Base-by-base conservation (phyloP, 441 rosid genomes). In the Arabidopsis lyrata region DNA sequence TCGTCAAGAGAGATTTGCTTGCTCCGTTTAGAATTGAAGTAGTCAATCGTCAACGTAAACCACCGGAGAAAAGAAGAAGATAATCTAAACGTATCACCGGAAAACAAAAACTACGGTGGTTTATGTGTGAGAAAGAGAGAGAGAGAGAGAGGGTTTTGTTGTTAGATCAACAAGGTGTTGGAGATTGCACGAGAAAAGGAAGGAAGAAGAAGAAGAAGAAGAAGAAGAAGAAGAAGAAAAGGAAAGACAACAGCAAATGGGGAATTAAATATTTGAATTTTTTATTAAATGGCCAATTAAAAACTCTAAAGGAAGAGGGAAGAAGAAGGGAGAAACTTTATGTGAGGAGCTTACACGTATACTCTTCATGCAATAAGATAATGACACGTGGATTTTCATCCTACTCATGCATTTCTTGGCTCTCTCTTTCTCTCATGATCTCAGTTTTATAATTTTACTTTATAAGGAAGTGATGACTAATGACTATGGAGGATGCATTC, bases 211-310 rank as follows among this genome's bases (percentile, higher is more conserved):
- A 63, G 49, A 2, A n/a, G n/a, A n/a, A n/a, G n/a, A n/a, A n/a
- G n/a, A n/a, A n/a, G 57, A 38, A 64, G 77, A 57, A 47, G 77
- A 63, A 45, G 18, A 45, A 44, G 48, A 29, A 61, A 24, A n/a
- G 27, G 27, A 53, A 38, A 31, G 10, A 48, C 8, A 32, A 13
- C 11, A 45, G 47, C 63, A 31, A 66, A 59, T 31, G 2, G 0
- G 16, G 63, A 59, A 74, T 74, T 59, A 50, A 67, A 67, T 74
- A 67, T 74, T 67, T 67, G 47, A 59, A 67, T 15, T 4, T n/a
- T 29, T 2, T 5, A 24, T 39, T 24, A 8, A 73, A 44, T 38
- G 39, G 44, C 32, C 60, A 65, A 59, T 58, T 65, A 39, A 54
- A 72, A 55, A 18, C 47, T 48, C 20, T 18, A n/a, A 67, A 61